These are phyloP conservation scores for Letharia columbiana DNA, from an alignment of 495 filamentous ascomycete genomes.

Conservation along the genomic window DNA sequence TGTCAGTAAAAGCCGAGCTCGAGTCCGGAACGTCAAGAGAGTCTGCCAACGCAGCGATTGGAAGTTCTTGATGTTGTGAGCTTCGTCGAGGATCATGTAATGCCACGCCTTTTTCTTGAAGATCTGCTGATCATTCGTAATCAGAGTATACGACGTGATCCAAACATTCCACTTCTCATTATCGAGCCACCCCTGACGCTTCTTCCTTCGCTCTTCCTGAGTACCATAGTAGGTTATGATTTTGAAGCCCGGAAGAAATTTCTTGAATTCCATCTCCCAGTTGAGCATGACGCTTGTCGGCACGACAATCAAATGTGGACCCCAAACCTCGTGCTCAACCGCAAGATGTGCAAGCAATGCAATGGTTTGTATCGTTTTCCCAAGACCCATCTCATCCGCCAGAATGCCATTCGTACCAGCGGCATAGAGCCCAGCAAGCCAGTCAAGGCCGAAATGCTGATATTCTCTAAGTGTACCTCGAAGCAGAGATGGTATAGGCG, in stretches of 20 bases:
- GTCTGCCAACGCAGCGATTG: slow-evolving; percentile 95
- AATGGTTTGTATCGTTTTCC: slow-evolving; percentile 98
- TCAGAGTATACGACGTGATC: slow-evolving; percentile 93
- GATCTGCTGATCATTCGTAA: slow-evolving; percentile 87
- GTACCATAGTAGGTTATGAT: slow-evolving; percentile 95
- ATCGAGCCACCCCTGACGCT: slow-evolving; percentile 84
- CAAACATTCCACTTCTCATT: slow-evolving; percentile 91
- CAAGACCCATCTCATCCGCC: slow-evolving; percentile 99
- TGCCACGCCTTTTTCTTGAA: slow-evolving; percentile 93
- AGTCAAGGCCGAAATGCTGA: slow-evolving; percentile 92
- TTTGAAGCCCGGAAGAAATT: slow-evolving; percentile 97
- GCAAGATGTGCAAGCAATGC: slow-evolving; percentile 89
- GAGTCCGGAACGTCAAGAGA: slow-evolving; percentile 81
- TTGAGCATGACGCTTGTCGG: slow-evolving; percentile 98
- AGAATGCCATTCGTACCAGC: slow-evolving; percentile 93
- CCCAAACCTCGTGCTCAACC: slow-evolving; percentile 86
- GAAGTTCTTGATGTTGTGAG: slow-evolving; percentile 99
- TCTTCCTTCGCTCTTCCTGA: slow-evolving; percentile 81
- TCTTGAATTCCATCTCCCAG: slow-evolving; percentile 99
- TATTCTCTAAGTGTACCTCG: slow-evolving; percentile 92
- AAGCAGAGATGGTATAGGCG: slow-evolving; percentile 77
- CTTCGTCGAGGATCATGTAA: slow-evolving; percentile 97
- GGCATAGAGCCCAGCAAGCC: slow-evolving; percentile 88
- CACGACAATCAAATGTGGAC: slow-evolving; percentile 91
- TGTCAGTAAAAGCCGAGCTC: slow-evolving; percentile 78